Percentiles rank a stretch among this genome's conserved stretches.
Evolutionary conservation across 352 stramenopile species (phyloP).

Genomic region (Blastocystis sp.): DNA sequence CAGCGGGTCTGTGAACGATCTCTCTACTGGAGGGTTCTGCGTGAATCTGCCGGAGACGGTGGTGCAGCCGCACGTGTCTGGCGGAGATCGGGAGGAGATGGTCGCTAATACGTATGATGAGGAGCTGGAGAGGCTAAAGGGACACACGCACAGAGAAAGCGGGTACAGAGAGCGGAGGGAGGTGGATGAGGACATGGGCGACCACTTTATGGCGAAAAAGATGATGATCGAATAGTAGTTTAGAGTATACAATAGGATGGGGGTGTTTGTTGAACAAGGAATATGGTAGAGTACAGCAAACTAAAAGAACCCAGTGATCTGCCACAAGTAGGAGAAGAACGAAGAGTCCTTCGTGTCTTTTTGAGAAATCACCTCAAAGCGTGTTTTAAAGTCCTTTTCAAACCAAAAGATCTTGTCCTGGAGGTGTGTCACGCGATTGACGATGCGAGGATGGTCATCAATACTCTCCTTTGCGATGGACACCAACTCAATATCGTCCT

Average conservation of each 20-base stretch:
- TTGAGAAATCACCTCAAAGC: not conserved
- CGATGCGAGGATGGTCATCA: not conserved
- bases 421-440: not conserved
- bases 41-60: conserved; percentile 33
- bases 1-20: not conserved
- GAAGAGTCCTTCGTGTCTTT: not conserved
- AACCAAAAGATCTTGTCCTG: conserved; percentile 25
- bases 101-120: conserved; percentile 37
- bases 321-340: not conserved
- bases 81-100: conserved; percentile 4
- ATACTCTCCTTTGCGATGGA: not conserved
- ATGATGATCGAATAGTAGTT: conserved; percentile 52
- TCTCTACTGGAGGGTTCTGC: not conserved
- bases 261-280: not conserved
- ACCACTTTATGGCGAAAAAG: conserved; percentile 41
- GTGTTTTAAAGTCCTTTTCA: not conserved
- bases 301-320: too few relatives aligned
- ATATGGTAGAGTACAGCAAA: not conserved
- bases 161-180: conserved; percentile 14
- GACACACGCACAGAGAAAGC: not conserved
- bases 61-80: not conserved
- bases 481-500: not conserved
- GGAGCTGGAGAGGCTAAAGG: conserved; percentile 34
- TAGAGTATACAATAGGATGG: not conserved
- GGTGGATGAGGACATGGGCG: not conserved